These are phyloP conservation scores for Vishniacozyma victoriae DNA, from an alignment of 768 basidiomycete species.

Conservation along the genomic window DNA sequence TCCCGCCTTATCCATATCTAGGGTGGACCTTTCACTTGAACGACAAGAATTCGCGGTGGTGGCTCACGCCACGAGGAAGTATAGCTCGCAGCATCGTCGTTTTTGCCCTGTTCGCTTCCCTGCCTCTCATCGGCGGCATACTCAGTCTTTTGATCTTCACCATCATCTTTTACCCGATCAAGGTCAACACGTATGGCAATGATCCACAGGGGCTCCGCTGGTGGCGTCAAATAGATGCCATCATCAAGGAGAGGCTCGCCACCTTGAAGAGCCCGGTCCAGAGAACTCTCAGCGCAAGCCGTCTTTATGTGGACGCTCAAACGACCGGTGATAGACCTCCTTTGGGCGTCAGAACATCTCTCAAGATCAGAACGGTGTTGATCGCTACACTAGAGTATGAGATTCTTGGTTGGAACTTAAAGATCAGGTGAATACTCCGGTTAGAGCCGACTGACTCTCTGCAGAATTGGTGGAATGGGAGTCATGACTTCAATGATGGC, in stretches of 20 bases:
- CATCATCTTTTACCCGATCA: slow-evolving; percentile 95
- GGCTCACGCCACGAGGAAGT: slow-evolving; percentile 72
- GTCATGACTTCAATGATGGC: slow-evolving; percentile 98
- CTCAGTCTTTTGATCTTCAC: slow-evolving; percentile 81
- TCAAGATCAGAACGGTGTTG: slow-evolving; percentile 85
- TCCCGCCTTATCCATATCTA: slow-evolving; percentile 78
- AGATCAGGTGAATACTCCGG: slow-evolving; percentile 65
- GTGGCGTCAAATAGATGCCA: slow-evolving; percentile 77
- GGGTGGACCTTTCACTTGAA: slow-evolving; percentile 79
- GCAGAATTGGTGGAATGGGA: slow-evolving; percentile 87
- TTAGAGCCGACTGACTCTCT: not conserved
- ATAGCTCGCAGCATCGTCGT: slow-evolving; percentile 75
- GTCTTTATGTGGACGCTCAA: slow-evolving; percentile 66
- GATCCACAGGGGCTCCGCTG: slow-evolving; percentile 59
- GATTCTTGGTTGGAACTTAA: slow-evolving; percentile 93
- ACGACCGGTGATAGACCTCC: no score
- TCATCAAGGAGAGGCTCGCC: slow-evolving; percentile 58
- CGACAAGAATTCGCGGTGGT: slow-evolving; percentile 70
- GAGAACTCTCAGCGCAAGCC: slow-evolving; percentile 60
- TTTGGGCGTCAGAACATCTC: no score
- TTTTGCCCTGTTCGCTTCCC: slow-evolving; percentile 72
- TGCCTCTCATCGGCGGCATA: slow-evolving; percentile 77
- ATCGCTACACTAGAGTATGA: slow-evolving; percentile 93
- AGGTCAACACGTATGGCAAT: slow-evolving; percentile 84
- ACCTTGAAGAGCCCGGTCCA: slow-evolving; percentile 34